Evolutionary conservation across 2,329 filamentous ascomycete genomes (phyloP).

Genomic region (Claviceps purpurea): DNA sequence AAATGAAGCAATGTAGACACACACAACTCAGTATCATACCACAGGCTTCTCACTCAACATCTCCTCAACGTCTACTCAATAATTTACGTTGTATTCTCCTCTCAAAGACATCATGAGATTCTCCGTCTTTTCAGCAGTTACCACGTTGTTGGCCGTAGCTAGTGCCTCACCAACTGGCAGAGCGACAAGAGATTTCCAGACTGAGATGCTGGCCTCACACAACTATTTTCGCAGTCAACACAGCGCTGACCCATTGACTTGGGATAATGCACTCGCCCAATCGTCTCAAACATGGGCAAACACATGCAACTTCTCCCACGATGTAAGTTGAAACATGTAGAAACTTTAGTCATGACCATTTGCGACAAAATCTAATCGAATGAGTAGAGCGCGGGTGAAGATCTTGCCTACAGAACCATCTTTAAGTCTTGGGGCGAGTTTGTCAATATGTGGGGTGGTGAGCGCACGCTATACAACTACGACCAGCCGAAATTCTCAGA

Average conservation of each 20-base stretch:
- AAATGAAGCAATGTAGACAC: no score
- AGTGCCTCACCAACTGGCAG: background rate
- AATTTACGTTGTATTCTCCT: no score
- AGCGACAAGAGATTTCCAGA: background rate
- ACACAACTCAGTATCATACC: no score
- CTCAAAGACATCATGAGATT: background rate
- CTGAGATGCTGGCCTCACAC: constrained; percentile 1
- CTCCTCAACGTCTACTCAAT: no score
- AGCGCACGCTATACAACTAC: background rate
- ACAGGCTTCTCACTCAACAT: no score
- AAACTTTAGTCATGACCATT: no score
- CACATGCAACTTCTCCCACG: background rate
- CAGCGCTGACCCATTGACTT: background rate
- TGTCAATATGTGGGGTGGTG: constrained; percentile 2
- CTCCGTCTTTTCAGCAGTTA: background rate
- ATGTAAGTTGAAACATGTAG: background rate
- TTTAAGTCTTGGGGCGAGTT: background rate
- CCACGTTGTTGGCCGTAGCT: background rate
- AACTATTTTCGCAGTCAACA: constrained; percentile 2
- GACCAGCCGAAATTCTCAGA: background rate
- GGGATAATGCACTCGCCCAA: background rate
- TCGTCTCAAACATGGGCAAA: background rate
- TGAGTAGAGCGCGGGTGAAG: background rate
- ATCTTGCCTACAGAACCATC: background rate
- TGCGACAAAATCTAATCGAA: background rate